These are phyloP conservation scores for Clarireedia paspali DNA, from an alignment of 2,329 filamentous ascomycete species.

Conservation along the genomic window DNA sequence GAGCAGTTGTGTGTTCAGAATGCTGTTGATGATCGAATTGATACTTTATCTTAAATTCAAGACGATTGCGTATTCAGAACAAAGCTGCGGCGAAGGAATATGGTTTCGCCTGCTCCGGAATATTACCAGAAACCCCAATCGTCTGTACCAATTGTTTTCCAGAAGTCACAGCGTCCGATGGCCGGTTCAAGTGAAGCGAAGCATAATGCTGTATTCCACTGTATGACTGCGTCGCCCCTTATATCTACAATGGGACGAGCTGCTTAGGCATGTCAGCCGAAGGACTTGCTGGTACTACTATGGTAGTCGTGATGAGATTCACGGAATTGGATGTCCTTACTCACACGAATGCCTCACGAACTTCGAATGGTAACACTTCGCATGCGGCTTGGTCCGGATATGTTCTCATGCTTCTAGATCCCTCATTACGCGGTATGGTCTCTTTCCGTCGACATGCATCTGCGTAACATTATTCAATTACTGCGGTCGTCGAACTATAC, in stretches of 20 bases:
- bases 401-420: neutral
- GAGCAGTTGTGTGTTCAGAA: too few species aligned
- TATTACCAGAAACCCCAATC: neutral
- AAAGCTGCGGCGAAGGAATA: too few species aligned
- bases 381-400: neutral
- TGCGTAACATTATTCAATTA: neutral
- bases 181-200: slow-evolving; percentile 5
- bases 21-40: too few species aligned
- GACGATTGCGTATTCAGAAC: too few species aligned
- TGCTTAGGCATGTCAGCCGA: neutral
- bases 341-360: neutral
- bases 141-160: neutral
- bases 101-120: too few species aligned
- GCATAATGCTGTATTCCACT: neutral
- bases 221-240: neutral
- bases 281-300: neutral
- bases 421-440: slow-evolving; percentile 1
- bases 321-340: neutral
- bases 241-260: neutral
- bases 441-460: neutral
- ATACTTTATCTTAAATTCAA: too few species aligned
- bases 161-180: neutral
- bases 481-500: neutral
- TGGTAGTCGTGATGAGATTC: neutral
- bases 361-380: neutral